These are phyloP conservation scores for Spirogloea muscicola DNA, from an alignment of 139 green algal species.

Conservation along the genomic window DNA sequence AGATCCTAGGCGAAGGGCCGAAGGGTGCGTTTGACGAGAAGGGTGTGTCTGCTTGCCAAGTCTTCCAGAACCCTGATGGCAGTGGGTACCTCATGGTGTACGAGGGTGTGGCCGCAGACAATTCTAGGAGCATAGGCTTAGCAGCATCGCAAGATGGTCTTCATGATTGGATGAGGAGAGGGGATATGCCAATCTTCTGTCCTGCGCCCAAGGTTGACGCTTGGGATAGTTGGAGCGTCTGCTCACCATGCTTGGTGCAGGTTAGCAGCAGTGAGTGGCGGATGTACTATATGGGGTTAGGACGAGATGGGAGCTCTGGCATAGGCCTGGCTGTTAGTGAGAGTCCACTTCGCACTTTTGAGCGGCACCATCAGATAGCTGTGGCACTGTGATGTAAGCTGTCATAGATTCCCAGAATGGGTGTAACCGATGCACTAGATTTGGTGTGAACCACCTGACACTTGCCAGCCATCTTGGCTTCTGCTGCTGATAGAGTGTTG, in stretches of 20 bases:
- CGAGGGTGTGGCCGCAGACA: conserved; percentile 16
- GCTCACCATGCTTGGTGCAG: conserved; percentile 32
- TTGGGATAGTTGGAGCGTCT: conserved; percentile 25
- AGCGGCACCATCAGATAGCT: no score
- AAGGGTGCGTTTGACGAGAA: conserved; percentile 25
- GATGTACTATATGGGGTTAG: conserved; percentile 43
- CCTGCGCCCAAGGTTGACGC: not conserved
- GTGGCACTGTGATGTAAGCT: no score
- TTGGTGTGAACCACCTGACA: no score
- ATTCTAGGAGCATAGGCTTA: conserved; percentile 15
- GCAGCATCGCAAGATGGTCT: conserved; percentile 24
- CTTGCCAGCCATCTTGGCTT: no score
- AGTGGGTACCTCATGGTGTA: conserved; percentile 33
- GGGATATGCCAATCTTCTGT: conserved; percentile 12
- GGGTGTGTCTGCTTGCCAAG: not conserved
- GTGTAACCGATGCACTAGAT: no score
- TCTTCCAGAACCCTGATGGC: conserved; percentile 11
- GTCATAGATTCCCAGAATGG: no score
- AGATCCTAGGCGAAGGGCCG: not conserved
- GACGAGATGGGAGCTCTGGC: not conserved
- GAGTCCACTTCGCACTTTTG: not conserved
- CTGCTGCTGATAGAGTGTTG: no score
- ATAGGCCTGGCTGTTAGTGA: conserved; percentile 29
- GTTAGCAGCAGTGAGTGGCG: conserved; percentile 6
- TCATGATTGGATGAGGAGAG: conserved; percentile 9